phyloP scores from a whole-genome alignment of 805 yeast species.

The Ogataea trehalophila region DNA sequence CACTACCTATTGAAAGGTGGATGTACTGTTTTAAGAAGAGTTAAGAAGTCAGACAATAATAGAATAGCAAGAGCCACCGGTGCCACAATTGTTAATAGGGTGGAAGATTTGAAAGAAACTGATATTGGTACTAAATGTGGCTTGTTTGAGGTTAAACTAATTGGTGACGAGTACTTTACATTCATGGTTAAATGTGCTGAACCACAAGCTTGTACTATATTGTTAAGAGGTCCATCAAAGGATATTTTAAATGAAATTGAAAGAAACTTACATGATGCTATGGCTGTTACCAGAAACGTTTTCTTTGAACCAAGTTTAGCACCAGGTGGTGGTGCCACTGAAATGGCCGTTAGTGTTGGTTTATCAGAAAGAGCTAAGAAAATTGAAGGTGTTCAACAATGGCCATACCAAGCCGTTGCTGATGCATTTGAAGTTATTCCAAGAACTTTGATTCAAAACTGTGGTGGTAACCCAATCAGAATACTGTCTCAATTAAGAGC shows the following conservation, averaged over 20 bases:
- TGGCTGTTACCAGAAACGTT: constrained; percentile 96
- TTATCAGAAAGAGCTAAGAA: constrained; percentile 87
- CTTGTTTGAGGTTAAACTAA: constrained; percentile 83
- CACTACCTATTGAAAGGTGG: constrained; percentile 93
- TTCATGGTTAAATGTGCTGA: constrained; percentile 73
- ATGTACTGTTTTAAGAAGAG: constrained; percentile 88
- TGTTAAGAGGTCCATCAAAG: constrained; percentile 94
- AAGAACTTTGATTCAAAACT: constrained; percentile 92
- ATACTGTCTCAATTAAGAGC: constrained; percentile 88
- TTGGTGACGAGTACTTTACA: constrained; percentile 96
- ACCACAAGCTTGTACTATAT: constrained; percentile 90
- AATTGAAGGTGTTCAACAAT: constrained; percentile 92
- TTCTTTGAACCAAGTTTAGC: constrained; percentile 89
- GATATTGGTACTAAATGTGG: constrained; percentile 92
- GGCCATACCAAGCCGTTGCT: constrained; percentile 99
- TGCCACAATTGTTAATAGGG: constrained; percentile 92
- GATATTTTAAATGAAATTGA: constrained; percentile 95
- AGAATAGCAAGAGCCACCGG: constrained; percentile 97
- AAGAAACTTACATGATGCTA: constrained; percentile 95
- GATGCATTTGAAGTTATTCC: constrained; percentile 99
- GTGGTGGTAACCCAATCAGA: constrained; percentile 96
- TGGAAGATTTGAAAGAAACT: constrained; percentile 86
- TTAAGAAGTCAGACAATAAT: constrained; percentile 91
- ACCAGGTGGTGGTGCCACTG: constrained; percentile 99
- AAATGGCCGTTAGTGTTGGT: constrained; percentile 92